Conservation (phyloP, 73 alveolate species). For the Paraurostyla sp. region DNA sequence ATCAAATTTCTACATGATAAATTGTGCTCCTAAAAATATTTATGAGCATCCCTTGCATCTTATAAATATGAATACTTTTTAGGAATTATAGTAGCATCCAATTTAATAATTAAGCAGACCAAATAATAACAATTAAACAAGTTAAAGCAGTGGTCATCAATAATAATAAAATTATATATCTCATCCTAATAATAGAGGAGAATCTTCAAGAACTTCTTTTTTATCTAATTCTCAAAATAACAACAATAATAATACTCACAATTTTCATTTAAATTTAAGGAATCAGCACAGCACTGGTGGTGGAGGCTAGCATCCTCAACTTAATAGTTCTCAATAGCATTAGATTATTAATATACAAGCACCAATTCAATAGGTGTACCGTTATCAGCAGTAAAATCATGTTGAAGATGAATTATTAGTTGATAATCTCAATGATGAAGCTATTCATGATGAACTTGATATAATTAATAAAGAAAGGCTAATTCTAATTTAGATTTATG, state of each 20-base stretch:
- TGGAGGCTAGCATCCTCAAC: too few relatives aligned
- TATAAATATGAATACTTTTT: neutral
- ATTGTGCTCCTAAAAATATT: slow-evolving; percentile 41
- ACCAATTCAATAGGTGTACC: neutral
- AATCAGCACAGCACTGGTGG: too few relatives aligned
- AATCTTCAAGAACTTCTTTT: slow-evolving; percentile 5
- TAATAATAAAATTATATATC: neutral
- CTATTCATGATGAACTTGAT: slow-evolving; percentile 36
- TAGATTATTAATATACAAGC: too few relatives aligned
- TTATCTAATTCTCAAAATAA: neutral
- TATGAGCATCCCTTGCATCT: slow-evolving; percentile 27
- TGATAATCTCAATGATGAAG: slow-evolving; percentile 2
- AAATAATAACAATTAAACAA: slow-evolving; percentile 30
- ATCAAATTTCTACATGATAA: neutral
- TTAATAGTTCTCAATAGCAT: too few relatives aligned
- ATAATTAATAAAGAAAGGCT: slow-evolving; percentile 36
- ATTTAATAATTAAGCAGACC: too few relatives aligned
- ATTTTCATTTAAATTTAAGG: neutral
- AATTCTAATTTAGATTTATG: slow-evolving; percentile 13
- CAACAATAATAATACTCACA: neutral
- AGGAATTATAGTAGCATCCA: too few relatives aligned
- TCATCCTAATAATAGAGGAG: neutral
- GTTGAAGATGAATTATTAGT: neutral
- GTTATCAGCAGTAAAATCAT: neutral
- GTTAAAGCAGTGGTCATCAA: slow-evolving; percentile 39